Conservation (phyloP, 805 yeast genomes). For the Ogataea paraovalis region DNA sequence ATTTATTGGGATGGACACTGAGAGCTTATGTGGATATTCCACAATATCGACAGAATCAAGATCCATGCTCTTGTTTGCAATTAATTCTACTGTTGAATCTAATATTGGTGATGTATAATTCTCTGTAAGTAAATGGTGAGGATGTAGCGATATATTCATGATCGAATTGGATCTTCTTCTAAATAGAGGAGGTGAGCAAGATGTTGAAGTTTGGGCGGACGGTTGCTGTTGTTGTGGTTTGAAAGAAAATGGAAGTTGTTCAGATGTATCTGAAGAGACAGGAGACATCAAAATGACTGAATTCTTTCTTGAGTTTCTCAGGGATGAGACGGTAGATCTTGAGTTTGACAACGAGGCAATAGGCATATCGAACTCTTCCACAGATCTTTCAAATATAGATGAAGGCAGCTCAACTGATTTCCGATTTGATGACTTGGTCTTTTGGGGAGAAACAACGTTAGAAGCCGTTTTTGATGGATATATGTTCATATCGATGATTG, state of each 20-base stretch:
- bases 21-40: constrained; percentile 25
- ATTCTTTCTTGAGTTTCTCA: constrained; percentile 1
- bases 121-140: constrained; percentile 41
- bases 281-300: not conserved
- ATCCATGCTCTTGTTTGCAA: constrained; percentile 52
- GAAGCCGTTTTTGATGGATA: not conserved
- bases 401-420: not conserved
- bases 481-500: not conserved
- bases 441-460: not conserved
- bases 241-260: not conserved
- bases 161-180: not conserved
- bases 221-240: not conserved
- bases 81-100: constrained; percentile 69
- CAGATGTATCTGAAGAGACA: not conserved
- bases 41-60: constrained; percentile 71
- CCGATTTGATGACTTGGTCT: not conserved
- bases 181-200: not conserved
- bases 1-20: constrained; percentile 3
- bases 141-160: constrained; percentile 7
- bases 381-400: constrained; percentile 7
- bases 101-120: constrained; percentile 78
- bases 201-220: not conserved
- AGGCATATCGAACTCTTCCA: constrained; percentile 1
- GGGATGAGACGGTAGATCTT: constrained; percentile 1
- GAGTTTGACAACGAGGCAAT: not conserved